Evolutionary conservation across 2,329 filamentous ascomycete species (phyloP).

Genomic region (Emergomyces pasteurianus): DNA sequence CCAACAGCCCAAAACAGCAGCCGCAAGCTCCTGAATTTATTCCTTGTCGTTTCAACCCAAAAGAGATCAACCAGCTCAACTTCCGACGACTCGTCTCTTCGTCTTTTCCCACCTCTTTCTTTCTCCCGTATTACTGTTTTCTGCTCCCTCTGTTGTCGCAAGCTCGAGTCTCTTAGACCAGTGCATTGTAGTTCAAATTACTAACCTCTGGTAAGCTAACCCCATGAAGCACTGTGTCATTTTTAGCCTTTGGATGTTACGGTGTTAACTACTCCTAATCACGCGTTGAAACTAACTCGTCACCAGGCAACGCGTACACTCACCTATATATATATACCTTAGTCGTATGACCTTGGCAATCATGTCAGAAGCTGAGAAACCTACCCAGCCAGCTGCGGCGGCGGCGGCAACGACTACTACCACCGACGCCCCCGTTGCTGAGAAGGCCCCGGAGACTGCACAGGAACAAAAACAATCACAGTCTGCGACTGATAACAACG

Average conservation of each 20-base stretch:
- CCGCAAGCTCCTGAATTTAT: background rate
- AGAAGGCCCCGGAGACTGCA: slow-evolving; percentile 7
- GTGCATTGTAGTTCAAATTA: background rate
- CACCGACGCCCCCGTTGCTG: slow-evolving; percentile 6
- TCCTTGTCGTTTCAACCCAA: background rate
- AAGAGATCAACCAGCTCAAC: background rate
- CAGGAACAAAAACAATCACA: slow-evolving; percentile 7
- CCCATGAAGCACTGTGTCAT: too few species aligned
- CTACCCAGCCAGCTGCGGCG: slow-evolving; percentile 1
- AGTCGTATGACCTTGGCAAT: background rate
- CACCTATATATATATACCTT: background rate
- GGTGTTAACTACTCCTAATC: too few species aligned
- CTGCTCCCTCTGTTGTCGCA: background rate
- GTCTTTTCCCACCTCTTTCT: background rate
- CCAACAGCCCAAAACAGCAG: background rate
- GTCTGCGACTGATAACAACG: background rate
- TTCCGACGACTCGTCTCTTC: background rate
- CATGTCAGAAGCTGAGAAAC: slow-evolving; percentile 2
- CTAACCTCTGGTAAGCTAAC: background rate
- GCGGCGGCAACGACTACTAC: too few species aligned
- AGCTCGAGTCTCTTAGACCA: background rate
- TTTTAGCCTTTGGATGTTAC: background rate
- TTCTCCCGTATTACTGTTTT: background rate
- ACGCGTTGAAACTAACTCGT: background rate
- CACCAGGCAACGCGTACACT: background rate